phyloP scores from a whole-genome alignment of 106 monocot species.

The Dendrobium catenatum region DNA sequence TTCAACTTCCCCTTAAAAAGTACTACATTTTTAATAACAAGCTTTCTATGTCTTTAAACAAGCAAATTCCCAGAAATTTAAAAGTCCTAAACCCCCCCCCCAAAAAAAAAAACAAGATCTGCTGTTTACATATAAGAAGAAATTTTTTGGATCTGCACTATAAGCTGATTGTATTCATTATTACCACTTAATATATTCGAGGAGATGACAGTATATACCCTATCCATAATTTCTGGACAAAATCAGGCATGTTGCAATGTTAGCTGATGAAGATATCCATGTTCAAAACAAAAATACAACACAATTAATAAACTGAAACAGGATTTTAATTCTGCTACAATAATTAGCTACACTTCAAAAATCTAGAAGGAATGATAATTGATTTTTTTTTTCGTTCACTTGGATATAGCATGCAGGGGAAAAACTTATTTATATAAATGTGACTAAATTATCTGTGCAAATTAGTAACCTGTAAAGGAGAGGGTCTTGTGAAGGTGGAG shows the following conservation, averaged over 20 bases:
- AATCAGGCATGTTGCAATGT: background rate
- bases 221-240: background rate
- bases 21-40: too few relatives aligned
- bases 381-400: background rate
- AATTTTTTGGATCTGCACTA: too few relatives aligned
- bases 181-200: too few relatives aligned
- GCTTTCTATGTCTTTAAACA: too few relatives aligned
- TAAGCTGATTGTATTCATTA: too few relatives aligned
- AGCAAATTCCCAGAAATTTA: too few relatives aligned
- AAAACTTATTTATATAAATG: background rate
- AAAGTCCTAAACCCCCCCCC: too few relatives aligned
- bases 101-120: too few relatives aligned
- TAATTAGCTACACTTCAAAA: background rate
- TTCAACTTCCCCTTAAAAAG: too few relatives aligned
- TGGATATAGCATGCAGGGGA: background rate
- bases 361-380: background rate
- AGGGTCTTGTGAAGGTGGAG: conserved; percentile 24
- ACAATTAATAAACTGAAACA: background rate
- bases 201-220: background rate
- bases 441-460: background rate
- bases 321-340: background rate
- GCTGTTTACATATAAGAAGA: too few relatives aligned
- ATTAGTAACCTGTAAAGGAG: conserved; percentile 33
- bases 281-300: background rate
- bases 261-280: background rate